Evolutionary conservation across 257 asterid species (phyloP).

Genomic region (Misopates orontium): DNA sequence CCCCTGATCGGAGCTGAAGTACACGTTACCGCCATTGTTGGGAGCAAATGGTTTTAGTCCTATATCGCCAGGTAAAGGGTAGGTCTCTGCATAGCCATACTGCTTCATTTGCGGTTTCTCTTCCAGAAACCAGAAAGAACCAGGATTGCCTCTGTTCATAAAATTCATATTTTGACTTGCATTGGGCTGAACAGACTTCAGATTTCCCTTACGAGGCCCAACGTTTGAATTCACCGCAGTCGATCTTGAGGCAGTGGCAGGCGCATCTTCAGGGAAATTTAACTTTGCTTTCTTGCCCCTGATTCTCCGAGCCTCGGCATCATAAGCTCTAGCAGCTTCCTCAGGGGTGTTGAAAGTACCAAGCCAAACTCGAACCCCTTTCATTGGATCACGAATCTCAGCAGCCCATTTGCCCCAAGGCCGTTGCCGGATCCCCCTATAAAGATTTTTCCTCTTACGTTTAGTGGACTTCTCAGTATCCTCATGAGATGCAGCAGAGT

Average conservation of each 20-base stretch:
- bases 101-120: constrained; percentile 66
- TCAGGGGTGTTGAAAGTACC: constrained; percentile 97
- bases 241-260: constrained; percentile 41
- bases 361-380: constrained; percentile 98
- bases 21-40: constrained; percentile 40
- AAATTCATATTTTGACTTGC: constrained; percentile 29
- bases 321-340: constrained; percentile 99
- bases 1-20: constrained; percentile 79
- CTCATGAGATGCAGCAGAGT: constrained; percentile 49
- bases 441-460: constrained; percentile 92
- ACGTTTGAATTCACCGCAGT: constrained; percentile 34
- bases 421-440: constrained; percentile 93
- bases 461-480: constrained; percentile 68
- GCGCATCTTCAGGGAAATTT: constrained; percentile 78
- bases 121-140: constrained; percentile 46
- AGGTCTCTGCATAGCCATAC: constrained; percentile 32
- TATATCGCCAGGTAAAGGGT: constrained; percentile 39
- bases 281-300: constrained; percentile 95
- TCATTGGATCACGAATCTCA: constrained; percentile 96
- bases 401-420: constrained; percentile 99
- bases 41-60: constrained; percentile 45
- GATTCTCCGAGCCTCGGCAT: constrained; percentile 84
- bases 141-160: constrained; percentile 33
- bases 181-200: constrained; percentile 29
- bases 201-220: constrained; percentile 36